These are phyloP conservation scores for Wickerhamiella pararugosa DNA, from an alignment of 1,139 yeast species.

Conservation along the genomic window DNA sequence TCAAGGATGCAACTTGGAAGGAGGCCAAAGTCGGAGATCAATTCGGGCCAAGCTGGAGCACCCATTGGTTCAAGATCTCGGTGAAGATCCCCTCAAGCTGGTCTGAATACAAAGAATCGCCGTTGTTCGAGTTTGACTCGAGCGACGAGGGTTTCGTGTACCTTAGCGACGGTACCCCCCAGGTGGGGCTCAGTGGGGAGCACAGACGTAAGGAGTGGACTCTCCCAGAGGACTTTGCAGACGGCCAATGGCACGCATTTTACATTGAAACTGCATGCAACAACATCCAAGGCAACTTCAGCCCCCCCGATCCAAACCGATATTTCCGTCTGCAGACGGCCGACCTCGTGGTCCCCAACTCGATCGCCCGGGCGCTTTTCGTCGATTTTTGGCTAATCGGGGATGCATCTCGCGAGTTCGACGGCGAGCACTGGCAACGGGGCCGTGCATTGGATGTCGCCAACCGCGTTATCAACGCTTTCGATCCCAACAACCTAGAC, in stretches of 20 bases:
- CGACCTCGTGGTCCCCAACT: conserved; percentile 68
- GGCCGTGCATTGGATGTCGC: conserved; percentile 67
- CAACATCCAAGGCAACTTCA: conserved; percentile 82
- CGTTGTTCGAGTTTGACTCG: conserved; percentile 74
- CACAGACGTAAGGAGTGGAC: conserved; percentile 66
- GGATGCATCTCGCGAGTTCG: conserved; percentile 81
- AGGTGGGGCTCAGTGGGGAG: conserved; percentile 77
- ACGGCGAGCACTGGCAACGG: conserved; percentile 64
- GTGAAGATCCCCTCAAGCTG: conserved; percentile 43
- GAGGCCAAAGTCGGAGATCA: conserved; percentile 51
- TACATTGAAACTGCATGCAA: conserved; percentile 87
- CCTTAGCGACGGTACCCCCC: conserved; percentile 46
- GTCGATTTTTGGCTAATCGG: conserved; percentile 80
- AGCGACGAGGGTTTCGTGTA: conserved; percentile 76
- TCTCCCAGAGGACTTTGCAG: conserved; percentile 42
- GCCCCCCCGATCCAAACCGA: conserved; percentile 51
- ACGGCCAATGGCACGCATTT: conserved; percentile 35
- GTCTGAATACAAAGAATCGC: conserved; percentile 26
- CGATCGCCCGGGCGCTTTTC: conserved; percentile 61
- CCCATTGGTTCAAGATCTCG: conserved; percentile 77
- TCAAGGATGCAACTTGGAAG: conserved; percentile 39
- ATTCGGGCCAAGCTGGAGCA: conserved; percentile 95
- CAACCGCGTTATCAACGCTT: conserved; percentile 66
- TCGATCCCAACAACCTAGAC: conserved; percentile 40
- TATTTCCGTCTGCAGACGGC: conserved; percentile 53